These are phyloP conservation scores for Debaryomyces maramus DNA, from an alignment of 805 yeast species.

Conservation along the genomic window DNA sequence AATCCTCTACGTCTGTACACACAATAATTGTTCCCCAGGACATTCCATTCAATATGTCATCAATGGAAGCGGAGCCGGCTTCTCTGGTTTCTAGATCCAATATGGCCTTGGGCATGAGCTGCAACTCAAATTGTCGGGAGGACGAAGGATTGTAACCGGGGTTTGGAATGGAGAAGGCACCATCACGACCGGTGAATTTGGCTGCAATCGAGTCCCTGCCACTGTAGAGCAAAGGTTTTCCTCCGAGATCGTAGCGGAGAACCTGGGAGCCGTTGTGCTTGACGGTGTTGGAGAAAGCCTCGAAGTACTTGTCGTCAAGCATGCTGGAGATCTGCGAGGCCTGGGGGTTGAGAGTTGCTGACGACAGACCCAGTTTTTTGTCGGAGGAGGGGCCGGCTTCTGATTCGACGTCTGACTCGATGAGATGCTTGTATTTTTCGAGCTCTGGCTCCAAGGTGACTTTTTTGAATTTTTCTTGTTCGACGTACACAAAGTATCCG, in stretches of 20 bases:
- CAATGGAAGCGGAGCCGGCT: conserved; percentile 16
- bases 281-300: conserved; percentile 70
- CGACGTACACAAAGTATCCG: conserved; percentile 70
- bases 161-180: conserved; percentile 44
- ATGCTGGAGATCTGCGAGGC: conserved; percentile 29
- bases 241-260: conserved; percentile 78
- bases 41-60: conserved; percentile 71
- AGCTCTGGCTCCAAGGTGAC: conserved; percentile 53
- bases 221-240: conserved; percentile 73
- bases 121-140: conserved; percentile 73
- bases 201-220: conserved; percentile 56
- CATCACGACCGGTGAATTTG: conserved; percentile 18
- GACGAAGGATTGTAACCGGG: conserved; percentile 65
- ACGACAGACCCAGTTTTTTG: conserved; percentile 1
- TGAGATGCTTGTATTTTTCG: conserved; percentile 46
- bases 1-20: conserved; percentile 72
- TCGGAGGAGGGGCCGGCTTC: conserved; percentile 28
- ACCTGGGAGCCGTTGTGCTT: conserved; percentile 86
- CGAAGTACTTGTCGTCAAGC: conserved; percentile 76
- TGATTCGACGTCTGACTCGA: conserved; percentile 48
- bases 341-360: conserved; percentile 19
- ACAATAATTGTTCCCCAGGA: conserved; percentile 96
- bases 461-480: conserved; percentile 63
- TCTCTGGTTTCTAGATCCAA: conserved; percentile 66
- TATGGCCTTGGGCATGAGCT: conserved; percentile 92